Conservation (phyloP, 2,329 filamentous ascomycete genomes). For the Diaporthe ampelina region DNA sequence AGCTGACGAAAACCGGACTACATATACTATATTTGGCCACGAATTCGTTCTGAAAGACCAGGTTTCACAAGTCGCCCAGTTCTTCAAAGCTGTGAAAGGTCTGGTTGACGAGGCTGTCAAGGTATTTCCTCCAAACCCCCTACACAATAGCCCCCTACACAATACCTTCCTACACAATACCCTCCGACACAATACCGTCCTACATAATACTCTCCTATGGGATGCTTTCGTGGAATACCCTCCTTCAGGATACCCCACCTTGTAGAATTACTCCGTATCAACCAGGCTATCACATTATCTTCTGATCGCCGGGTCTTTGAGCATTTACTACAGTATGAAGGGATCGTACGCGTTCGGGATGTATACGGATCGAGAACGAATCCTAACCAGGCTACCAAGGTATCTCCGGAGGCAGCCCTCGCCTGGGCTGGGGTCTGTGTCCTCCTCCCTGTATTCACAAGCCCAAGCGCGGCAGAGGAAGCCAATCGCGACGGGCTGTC, state of each 20-base stretch:
- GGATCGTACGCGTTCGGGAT: too few relatives aligned
- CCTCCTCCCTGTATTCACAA: conserved; percentile 53
- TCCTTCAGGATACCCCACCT: too few relatives aligned
- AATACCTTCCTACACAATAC: too few relatives aligned
- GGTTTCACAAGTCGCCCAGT: conserved; percentile 40
- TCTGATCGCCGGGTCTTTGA: too few relatives aligned
- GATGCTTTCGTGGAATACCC: too few relatives aligned
- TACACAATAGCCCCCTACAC: too few relatives aligned
- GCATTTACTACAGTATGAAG: too few relatives aligned
- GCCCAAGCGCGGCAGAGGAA: conserved; percentile 46
- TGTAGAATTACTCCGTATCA: too few relatives aligned
- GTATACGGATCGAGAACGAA: too few relatives aligned
- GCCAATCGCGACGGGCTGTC: conserved; percentile 51
- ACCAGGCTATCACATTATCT: too few relatives aligned
- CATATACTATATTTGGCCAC: background rate
- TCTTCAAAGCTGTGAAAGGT: conserved; percentile 45
- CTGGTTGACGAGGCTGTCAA: conserved; percentile 48
- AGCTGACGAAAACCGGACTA: background rate
- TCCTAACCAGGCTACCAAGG: conserved; percentile 46
- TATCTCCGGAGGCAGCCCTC: conserved; percentile 50
- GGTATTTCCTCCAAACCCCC: conserved; percentile 44
- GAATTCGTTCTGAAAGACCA: background rate
- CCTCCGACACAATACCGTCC: too few relatives aligned
- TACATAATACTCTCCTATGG: too few relatives aligned
- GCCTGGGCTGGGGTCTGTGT: conserved; percentile 54